phyloP scores from a whole-genome alignment of 495 filamentous ascomycete species.

The Penicillium robsamsonii region DNA sequence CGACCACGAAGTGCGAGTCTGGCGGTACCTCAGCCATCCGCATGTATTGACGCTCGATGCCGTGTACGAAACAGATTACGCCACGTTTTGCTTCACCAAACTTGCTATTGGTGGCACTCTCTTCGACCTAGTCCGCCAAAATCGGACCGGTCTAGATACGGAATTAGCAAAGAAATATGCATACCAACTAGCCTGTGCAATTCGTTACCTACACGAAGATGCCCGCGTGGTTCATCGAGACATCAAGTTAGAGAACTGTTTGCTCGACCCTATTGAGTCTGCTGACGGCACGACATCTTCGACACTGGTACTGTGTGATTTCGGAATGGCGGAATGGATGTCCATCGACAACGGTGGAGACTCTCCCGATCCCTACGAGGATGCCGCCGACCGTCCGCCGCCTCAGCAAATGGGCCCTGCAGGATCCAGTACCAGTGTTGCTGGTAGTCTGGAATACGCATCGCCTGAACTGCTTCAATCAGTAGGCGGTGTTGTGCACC shows the following conservation, averaged over 20 bases:
- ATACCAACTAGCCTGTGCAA: constrained; percentile 65
- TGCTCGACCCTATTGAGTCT: constrained; percentile 56
- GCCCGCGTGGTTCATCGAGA: constrained; percentile 69
- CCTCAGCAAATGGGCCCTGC: constrained; percentile 54
- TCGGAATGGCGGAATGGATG: constrained; percentile 74
- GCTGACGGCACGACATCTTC: constrained; percentile 49
- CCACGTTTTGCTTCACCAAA: constrained; percentile 73
- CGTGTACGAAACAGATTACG: constrained; percentile 68
- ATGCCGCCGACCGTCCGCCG: constrained; percentile 46
- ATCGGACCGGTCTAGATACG: constrained; percentile 54
- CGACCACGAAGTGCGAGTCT: constrained; percentile 70
- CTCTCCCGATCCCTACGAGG: constrained; percentile 49
- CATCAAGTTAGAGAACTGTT: constrained; percentile 76
- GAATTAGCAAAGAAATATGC: constrained; percentile 59
- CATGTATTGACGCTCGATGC: constrained; percentile 64
- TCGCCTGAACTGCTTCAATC: constrained; percentile 58
- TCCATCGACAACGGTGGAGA: constrained; percentile 50
- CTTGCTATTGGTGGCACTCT: constrained; percentile 66
- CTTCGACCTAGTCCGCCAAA: constrained; percentile 64
- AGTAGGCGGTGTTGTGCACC: constrained; percentile 46
- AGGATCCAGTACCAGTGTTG: constrained; percentile 55
- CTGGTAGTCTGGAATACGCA: constrained; percentile 67
- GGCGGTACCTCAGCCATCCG: constrained; percentile 65
- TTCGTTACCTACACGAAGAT: constrained; percentile 74
- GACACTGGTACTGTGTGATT: constrained; percentile 67